Conservation (phyloP, 139 green algal genomes). For the Mesotaenium endlicherianum region DNA sequence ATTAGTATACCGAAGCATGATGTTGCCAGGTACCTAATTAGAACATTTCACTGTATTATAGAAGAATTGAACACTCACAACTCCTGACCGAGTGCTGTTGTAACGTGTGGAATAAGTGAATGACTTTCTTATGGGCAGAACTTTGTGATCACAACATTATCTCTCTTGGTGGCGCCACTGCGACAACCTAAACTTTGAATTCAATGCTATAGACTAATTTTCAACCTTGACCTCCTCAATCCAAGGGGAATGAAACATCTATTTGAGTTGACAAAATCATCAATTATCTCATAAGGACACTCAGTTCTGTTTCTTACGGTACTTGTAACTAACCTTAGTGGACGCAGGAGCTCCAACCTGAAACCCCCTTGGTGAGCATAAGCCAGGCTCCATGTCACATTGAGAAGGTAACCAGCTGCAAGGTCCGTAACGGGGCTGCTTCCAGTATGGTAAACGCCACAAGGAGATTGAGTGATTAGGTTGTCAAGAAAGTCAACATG, state of each 20-base stretch:
- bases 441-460: constrained; percentile 11
- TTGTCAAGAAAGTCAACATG: too few species aligned
- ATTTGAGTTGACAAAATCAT: constrained; percentile 5
- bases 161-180: too few species aligned
- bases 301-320: neutral
- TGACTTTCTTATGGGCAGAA: neutral
- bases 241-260: neutral
- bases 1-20: neutral
- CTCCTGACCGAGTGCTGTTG: neutral
- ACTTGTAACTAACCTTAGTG: constrained; percentile 7
- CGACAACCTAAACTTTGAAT: neutral
- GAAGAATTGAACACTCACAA: neutral
- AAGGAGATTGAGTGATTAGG: too few species aligned
- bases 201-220: neutral
- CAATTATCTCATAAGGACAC: neutral
- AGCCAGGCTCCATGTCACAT: constrained; percentile 41
- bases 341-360: constrained; percentile 25
- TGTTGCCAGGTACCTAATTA: neutral
- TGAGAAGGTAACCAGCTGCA: constrained; percentile 13
- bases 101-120: neutral
- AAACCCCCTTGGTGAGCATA: constrained; percentile 14
- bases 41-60: neutral
- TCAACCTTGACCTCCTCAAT: neutral
- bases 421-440: constrained; percentile 12
- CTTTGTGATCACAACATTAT: neutral